A percentile compares a stretch with the other conserved stretches of the same genome.
Evolutionary conservation across 305 asterid species (phyloP).

Genomic region (Lippia alba): DNA sequence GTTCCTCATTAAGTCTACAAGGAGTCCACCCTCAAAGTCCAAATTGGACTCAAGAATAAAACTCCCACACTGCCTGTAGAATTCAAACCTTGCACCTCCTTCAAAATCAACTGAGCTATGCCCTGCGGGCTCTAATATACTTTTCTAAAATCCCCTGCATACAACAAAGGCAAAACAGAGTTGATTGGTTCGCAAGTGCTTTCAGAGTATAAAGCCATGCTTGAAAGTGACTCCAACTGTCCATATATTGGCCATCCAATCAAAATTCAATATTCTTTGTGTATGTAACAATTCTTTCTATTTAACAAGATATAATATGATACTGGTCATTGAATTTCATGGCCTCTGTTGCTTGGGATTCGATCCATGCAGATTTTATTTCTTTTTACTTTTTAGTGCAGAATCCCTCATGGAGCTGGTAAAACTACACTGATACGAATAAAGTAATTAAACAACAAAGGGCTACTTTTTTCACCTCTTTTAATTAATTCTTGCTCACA

Average conservation of each 20-base stretch:
- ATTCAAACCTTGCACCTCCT: too few relatives aligned
- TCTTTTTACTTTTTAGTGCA: conserved; percentile 7
- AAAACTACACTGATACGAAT: not conserved
- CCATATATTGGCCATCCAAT: not conserved
- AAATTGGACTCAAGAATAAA: too few relatives aligned
- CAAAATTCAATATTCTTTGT: not conserved
- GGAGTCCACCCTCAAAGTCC: too few relatives aligned
- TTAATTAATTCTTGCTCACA: too few relatives aligned
- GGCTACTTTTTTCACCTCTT: not conserved
- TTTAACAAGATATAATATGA: not conserved
- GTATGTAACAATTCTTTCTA: not conserved
- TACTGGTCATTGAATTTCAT: not conserved
- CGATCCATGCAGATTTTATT: conserved; percentile 11
- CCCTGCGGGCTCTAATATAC: too few relatives aligned
- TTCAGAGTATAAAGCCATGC: not conserved
- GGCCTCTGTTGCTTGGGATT: conserved; percentile 28
- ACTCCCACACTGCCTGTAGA: too few relatives aligned
- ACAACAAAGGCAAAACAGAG: too few relatives aligned
- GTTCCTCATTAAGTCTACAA: too few relatives aligned
- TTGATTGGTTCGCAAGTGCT: too few relatives aligned
- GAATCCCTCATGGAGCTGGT: conserved; percentile 1
- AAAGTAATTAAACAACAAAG: not conserved
- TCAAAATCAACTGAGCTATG: too few relatives aligned
- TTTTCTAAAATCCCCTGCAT: not conserved
- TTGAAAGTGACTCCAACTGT: not conserved